Evolutionary conservation across 2,329 filamentous ascomycete genomes (phyloP).

Genomic region (Penicillium brasilianum): DNA sequence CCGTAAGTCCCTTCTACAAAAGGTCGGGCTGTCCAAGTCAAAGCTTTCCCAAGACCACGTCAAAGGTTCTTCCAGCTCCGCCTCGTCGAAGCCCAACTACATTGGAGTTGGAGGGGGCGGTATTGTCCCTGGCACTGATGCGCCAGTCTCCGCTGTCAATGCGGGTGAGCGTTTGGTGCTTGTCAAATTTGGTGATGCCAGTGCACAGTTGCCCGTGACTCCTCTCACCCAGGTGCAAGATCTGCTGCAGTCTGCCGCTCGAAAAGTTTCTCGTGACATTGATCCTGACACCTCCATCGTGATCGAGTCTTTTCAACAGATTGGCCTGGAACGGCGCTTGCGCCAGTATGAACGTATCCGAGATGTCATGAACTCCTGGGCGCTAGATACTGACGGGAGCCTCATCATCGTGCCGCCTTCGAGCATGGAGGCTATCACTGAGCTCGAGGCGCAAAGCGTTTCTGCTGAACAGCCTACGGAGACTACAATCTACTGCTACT

Average conservation of each 20-base stretch:
- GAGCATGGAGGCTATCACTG: slow-evolving; percentile 50
- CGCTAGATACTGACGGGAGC: slow-evolving; percentile 76
- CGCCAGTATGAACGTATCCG: slow-evolving; percentile 85
- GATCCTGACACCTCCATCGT: slow-evolving; percentile 71
- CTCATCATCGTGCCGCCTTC: slow-evolving; percentile 70
- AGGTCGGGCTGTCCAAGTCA: slow-evolving; percentile 28
- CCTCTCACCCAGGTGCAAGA: slow-evolving; percentile 76
- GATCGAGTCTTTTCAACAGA: slow-evolving; percentile 73
- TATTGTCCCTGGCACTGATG: slow-evolving; percentile 66
- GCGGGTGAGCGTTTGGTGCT: slow-evolving; percentile 75
- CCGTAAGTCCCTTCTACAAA: slow-evolving; percentile 40
- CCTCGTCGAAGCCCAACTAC: slow-evolving; percentile 21
- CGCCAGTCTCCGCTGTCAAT: slow-evolving; percentile 80
- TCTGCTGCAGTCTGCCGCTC: slow-evolving; percentile 70
- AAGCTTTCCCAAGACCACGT: slow-evolving; percentile 14
- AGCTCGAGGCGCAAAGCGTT: slow-evolving; percentile 68
- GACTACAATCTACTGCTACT: slow-evolving; percentile 73
- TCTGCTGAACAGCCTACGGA: slow-evolving; percentile 68
- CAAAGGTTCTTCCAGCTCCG: slow-evolving; percentile 19
- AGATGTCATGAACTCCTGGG: slow-evolving; percentile 93
- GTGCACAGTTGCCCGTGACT: slow-evolving; percentile 72
- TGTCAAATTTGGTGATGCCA: slow-evolving; percentile 73
- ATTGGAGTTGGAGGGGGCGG: slow-evolving; percentile 32
- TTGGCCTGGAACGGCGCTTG: slow-evolving; percentile 80
- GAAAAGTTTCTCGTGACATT: slow-evolving; percentile 67